Evolutionary conservation across 257 asterid genomes (phyloP), one percentile per base, ranked within the genome.

Genomic region (Nicotiana obtusifolia): DNA sequence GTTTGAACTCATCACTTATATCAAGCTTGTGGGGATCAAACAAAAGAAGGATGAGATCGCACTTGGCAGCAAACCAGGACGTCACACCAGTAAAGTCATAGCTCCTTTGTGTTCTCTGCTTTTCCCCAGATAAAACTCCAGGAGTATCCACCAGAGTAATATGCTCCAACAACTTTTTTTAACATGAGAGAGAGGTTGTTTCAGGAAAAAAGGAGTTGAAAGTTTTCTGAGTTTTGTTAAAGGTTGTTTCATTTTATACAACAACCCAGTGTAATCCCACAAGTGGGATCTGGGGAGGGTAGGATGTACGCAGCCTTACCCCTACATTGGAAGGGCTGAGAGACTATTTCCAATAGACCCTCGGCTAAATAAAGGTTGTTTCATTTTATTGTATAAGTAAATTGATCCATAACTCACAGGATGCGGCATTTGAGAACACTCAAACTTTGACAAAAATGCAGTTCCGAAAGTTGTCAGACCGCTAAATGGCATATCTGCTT

Each of bases 391-490:
- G 37, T 5, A 26, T 15, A 49, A 13, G 60, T 47, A 47, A 28
- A 20, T 14, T 15, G 64, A 30, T 52, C 30, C 47, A 82, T 57
- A 84, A 85, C 99, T 90, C 89, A 95, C 99, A 84, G 98, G 91
- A 89, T 95, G 98, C 49, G 97, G 94, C 99, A 95, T 95, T 87
- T 95, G 99, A 76, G 99, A 95, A 85, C 99, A 94, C 89, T 95
- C 96, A 76, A 95, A 95, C 84, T 95, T 95, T 7, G 99, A 94
- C 80, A 95, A 85, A 89, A 95, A 95, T 0, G 99, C 89, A 84
- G 93, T 90, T 84, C 99, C 99, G 78, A 95, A 95, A 75, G 92
- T 89, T 73, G 98, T 94, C 86, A 95, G 85, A 81, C 98, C 97
- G 66, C 97, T 91, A 87, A 82, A 94, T 68, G 98, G 98, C 98